A percentile compares a stretch with the other conserved stretches of the same genome.
phyloP scores from a whole-genome alignment of 306 rosid genomes.

The Quercus alba region DNA sequence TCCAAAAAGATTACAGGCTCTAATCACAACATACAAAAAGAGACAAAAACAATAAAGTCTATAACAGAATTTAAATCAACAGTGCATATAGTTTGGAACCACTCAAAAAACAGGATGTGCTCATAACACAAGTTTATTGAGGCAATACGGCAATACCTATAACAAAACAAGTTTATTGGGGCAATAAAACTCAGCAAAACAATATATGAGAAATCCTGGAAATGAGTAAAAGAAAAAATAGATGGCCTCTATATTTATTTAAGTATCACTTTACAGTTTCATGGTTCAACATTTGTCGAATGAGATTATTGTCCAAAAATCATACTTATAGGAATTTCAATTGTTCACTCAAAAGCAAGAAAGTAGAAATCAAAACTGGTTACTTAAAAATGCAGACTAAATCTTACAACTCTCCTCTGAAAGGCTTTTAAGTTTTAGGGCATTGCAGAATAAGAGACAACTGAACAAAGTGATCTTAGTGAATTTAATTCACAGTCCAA shows the following conservation, averaged over 20 bases:
- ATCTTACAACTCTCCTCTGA: background rate
- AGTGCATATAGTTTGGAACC: background rate
- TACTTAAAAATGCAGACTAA: background rate
- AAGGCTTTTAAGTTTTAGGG: background rate
- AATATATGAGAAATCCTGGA: background rate
- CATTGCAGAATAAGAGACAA: background rate
- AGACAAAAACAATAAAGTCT: too few species aligned
- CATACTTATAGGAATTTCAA: background rate
- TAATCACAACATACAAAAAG: too few species aligned
- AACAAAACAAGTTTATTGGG: background rate
- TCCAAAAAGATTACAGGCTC: too few species aligned
- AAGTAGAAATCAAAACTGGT: background rate
- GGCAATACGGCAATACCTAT: background rate
- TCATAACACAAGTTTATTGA: background rate
- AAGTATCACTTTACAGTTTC: background rate
- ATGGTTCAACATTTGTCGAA: background rate
- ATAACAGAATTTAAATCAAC: background rate
- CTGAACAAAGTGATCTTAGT: background rate
- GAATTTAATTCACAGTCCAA: background rate
- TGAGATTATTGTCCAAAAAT: slow-evolving; percentile 2
- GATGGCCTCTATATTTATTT: background rate
- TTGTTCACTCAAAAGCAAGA: background rate
- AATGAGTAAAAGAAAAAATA: background rate
- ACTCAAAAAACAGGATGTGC: background rate
- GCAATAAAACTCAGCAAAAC: background rate